Base-by-base conservation (phyloP, 805 yeast genomes). In the Pichia exigua region DNA sequence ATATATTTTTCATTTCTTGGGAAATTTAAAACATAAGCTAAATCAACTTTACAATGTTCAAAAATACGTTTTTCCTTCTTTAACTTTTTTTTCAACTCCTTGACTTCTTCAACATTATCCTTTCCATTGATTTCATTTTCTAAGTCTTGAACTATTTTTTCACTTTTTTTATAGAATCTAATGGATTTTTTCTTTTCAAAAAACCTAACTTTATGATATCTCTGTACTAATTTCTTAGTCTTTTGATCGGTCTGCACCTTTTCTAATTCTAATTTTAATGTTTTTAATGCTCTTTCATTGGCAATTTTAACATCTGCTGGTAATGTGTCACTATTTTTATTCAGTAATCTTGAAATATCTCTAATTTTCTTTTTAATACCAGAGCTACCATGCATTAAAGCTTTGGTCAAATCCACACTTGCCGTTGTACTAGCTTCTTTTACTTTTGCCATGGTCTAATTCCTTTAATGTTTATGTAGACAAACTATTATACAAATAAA, bases 181-280 rank as follows among this genome's bases (percentile, higher is more conserved):
- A 79, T 59, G 0, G 96, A 94, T 74, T 90, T 91, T 70, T 89
- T 88, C 63, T 77, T 81, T 67, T 91, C 98, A 56, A 94, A 88
- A 64, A 94, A 94, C 58, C 92, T 78, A 46, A 94, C 89, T 91
- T 89, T 90, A 64, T 89, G 97, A 65, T 94, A 94, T 69, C 84
- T 87, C 58, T 82, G 77, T 13, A 88, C 73, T 66, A 60, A 67
- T 27, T 61, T 70, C 56, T 70, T 72, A 1, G 76, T 72, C 57
- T 70, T 73, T 45, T 72, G 63, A 43, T 68, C 66, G 42, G 62
- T 52, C 51, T 72, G 73, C 24, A 70, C 71, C 45, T 69, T 70
- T 35, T 70, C 71, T 44, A 79, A 66, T 57, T 79, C 82, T 12
- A 70, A 63, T 28, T 69, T 63, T 44, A 79, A 67, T 2, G 79